These are phyloP conservation scores for Naganishia vishniacii DNA, from an alignment of 768 basidiomycete genomes.

Conservation along the genomic window DNA sequence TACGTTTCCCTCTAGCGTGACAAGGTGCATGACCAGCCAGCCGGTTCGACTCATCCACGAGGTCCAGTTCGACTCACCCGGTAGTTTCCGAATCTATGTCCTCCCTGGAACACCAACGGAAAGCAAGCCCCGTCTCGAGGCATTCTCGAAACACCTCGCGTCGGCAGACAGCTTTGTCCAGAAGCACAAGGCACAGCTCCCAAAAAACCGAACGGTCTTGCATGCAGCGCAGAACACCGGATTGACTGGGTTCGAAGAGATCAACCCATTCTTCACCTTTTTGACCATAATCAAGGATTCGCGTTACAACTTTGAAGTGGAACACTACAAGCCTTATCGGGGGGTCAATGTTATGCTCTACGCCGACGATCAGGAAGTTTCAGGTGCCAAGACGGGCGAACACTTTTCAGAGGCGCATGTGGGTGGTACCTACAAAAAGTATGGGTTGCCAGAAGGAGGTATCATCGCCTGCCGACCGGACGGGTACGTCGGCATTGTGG, in stretches of 20 bases:
- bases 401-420: constrained; percentile 14
- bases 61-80: constrained; percentile 29
- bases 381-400: constrained; percentile 26
- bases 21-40: constrained; percentile 25
- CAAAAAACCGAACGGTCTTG: constrained; percentile 25
- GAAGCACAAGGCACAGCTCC: constrained; percentile 19
- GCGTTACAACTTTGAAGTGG: constrained; percentile 27
- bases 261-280: constrained; percentile 29
- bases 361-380: constrained; percentile 26
- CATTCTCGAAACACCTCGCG: constrained; percentile 24
- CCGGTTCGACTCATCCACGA: constrained; percentile 31
- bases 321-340: constrained; percentile 21
- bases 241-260: constrained; percentile 24
- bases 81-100: constrained; percentile 31
- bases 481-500: constrained; percentile 45
- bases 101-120: constrained; percentile 24
- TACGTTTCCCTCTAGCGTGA: constrained; percentile 20
- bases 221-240: constrained; percentile 27
- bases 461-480: constrained; percentile 47
- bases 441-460: constrained; percentile 32
- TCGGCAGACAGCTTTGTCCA: constrained; percentile 24
- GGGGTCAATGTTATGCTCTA: constrained; percentile 29
- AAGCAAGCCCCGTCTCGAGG: background rate
- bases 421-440: constrained; percentile 28
- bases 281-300: constrained; percentile 27